These are phyloP conservation scores for Yarrowia galli DNA, from an alignment of 1,139 yeast genomes.

Conservation along the genomic window DNA sequence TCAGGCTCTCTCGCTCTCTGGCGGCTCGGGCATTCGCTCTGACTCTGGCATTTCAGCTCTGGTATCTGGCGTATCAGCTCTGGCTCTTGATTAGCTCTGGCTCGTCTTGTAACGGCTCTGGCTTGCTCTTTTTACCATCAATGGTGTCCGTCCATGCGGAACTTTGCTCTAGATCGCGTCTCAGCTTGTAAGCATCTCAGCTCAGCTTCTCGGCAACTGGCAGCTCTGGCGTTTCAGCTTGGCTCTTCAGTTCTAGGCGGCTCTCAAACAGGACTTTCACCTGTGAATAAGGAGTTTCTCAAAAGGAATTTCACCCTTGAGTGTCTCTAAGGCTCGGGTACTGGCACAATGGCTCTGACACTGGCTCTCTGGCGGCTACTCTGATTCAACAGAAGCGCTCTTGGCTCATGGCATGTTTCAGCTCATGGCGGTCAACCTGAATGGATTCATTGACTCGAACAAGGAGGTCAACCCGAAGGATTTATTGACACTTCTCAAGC, in stretches of 20 bases:
- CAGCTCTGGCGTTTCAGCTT: conserved; percentile 1
- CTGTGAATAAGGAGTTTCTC: not conserved
- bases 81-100: too few species aligned
- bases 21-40: not conserved
- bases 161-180: conserved; percentile 4
- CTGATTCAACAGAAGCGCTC: not conserved
- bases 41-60: not conserved
- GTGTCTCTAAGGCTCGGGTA: not conserved
- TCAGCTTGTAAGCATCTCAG: not conserved
- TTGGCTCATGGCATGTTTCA: not conserved
- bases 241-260: conserved; percentile 4
- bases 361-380: not conserved
- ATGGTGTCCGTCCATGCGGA: not conserved
- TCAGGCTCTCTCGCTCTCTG: not conserved
- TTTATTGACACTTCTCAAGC: conserved; percentile 10
- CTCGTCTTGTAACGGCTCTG: not conserved
- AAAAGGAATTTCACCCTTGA: not conserved
- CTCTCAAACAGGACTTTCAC: not conserved
- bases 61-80: conserved; percentile 1
- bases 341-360: not conserved
- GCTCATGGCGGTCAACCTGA: conserved; percentile 4
- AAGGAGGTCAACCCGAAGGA: conserved; percentile 8
- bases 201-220: conserved; percentile 1
- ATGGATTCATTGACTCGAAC: not conserved
- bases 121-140: not conserved